These are phyloP conservation scores for Blechomonas ayalai DNA, from an alignment of 208 protist genomes.

Conservation along the genomic window DNA sequence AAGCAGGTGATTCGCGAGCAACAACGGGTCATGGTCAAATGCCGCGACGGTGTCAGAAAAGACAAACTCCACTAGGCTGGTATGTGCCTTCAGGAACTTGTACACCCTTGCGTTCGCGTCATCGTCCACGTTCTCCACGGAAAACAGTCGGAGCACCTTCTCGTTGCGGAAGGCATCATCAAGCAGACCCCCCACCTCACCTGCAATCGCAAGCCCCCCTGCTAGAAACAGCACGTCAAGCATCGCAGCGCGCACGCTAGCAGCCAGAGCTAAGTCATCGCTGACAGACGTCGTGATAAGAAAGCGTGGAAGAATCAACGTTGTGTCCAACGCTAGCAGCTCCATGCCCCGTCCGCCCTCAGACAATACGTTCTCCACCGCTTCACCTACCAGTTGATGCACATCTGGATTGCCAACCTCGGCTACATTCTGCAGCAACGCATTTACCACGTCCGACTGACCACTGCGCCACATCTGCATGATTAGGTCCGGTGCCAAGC, in stretches of 20 bases:
- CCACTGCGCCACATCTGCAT: slow-evolving; percentile 7
- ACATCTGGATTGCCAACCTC: slow-evolving; percentile 34
- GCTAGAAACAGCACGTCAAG: slow-evolving; percentile 4
- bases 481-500: slow-evolving; percentile 7
- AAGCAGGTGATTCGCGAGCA: slow-evolving; percentile 70
- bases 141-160: slow-evolving; percentile 56
- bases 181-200: slow-evolving; percentile 20
- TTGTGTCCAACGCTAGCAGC: slow-evolving; percentile 19
- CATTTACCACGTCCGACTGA: neutral
- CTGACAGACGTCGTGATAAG: slow-evolving; percentile 12
- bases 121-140: slow-evolving; percentile 44
- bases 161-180: slow-evolving; percentile 33
- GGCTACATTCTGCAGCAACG: slow-evolving; percentile 16
- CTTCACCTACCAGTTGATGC: slow-evolving; percentile 23
- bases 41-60: slow-evolving; percentile 21
- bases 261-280: slow-evolving; percentile 14
- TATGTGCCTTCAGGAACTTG: slow-evolving; percentile 27
- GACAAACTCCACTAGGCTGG: slow-evolving; percentile 40
- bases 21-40: slow-evolving; percentile 48
- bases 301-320: slow-evolving; percentile 30
- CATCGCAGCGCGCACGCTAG: slow-evolving; percentile 7
- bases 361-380: slow-evolving; percentile 17
- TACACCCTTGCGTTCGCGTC: slow-evolving; percentile 29
- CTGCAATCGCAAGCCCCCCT: slow-evolving; percentile 1
- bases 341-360: neutral